Percentiles rank a stretch among this genome's conserved stretches.
Evolutionary conservation across 352 stramenopile genomes (phyloP).

Genomic region (Phytopythium montanum): DNA sequence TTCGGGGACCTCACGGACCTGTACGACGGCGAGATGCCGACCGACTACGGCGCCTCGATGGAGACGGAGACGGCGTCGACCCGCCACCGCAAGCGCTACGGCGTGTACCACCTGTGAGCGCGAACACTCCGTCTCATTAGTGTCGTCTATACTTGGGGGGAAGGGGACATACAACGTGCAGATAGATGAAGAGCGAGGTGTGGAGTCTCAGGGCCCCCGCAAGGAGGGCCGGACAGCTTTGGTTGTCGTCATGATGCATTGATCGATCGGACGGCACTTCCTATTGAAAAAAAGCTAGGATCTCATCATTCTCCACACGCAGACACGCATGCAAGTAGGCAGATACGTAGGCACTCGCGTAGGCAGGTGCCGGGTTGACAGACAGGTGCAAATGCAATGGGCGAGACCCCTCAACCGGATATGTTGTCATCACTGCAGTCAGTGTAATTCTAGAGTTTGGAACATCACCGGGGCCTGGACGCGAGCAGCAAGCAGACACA

Average conservation of each 20-base stretch:
- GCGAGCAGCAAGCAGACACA: not conserved
- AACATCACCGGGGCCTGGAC: slow-evolving; percentile 1
- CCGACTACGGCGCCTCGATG: not conserved
- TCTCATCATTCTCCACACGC: slow-evolving; percentile 51
- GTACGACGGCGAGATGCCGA: slow-evolving; percentile 4
- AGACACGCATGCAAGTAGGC: slow-evolving; percentile 8
- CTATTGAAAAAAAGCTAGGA: slow-evolving; percentile 57
- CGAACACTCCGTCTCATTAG: too few species aligned
- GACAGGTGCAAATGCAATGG: not conserved
- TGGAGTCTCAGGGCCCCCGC: slow-evolving; percentile 46
- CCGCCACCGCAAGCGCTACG: not conserved
- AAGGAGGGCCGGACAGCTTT: slow-evolving; percentile 33
- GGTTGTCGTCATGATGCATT: slow-evolving; percentile 61
- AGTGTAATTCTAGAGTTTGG: slow-evolving; percentile 77
- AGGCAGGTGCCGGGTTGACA: too few species aligned
- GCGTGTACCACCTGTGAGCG: not conserved
- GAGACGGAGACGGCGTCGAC: not conserved
- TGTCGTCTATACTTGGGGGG: too few species aligned
- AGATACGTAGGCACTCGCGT: too few species aligned
- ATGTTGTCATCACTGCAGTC: slow-evolving; percentile 50
- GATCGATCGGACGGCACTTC: slow-evolving; percentile 60
- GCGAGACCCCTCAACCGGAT: slow-evolving; percentile 44
- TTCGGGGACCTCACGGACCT: slow-evolving; percentile 4
- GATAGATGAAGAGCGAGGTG: not conserved
- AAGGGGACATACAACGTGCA: too few species aligned